phyloP scores from a whole-genome alignment of 257 asterid species.

The Euphrasia confusa region DNA sequence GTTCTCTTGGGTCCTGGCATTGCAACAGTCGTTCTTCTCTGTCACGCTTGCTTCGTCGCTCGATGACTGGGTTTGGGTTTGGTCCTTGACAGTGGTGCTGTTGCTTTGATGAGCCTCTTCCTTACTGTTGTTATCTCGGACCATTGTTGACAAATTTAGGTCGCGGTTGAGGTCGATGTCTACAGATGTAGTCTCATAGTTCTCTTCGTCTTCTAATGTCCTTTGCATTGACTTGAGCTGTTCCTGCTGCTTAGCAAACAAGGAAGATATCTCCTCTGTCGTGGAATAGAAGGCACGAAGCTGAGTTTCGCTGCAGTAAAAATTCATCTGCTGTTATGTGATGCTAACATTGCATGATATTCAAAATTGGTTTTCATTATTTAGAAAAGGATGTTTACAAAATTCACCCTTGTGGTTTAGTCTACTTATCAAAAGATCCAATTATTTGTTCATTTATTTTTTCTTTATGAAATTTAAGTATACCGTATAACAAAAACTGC shows the following conservation, averaged over 20 bases:
- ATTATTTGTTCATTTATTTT: too few relatives aligned
- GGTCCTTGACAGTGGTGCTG: conserved; percentile 33
- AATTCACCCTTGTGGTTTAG: too few relatives aligned
- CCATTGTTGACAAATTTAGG: conserved; percentile 18
- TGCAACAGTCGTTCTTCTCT: conserved; percentile 77
- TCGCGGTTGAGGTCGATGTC: conserved; percentile 57
- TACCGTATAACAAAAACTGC: too few relatives aligned
- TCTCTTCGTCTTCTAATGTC: conserved; percentile 90
- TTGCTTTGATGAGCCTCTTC: conserved; percentile 33
- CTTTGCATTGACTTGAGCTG: conserved; percentile 96
- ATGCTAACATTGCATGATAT: too few relatives aligned
- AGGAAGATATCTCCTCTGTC: conserved; percentile 80
- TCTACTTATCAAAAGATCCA: too few relatives aligned
- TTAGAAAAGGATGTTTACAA: too few relatives aligned
- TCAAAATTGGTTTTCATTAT: too few relatives aligned
- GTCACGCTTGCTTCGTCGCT: conserved; percentile 75
- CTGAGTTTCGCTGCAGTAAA: conserved; percentile 80
- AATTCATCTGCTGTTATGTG: not conserved
- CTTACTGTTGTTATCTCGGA: conserved; percentile 32
- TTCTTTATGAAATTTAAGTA: too few relatives aligned
- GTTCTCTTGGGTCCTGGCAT: conserved; percentile 45
- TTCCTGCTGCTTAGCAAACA: conserved; percentile 85
- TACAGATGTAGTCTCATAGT: conserved; percentile 57
- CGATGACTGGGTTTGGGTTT: conserved; percentile 36
- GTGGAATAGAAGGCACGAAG: conserved; percentile 97